Percentiles rank a stretch among this genome's conserved stretches.
These are phyloP conservation scores for Acer yangbiense DNA, from an alignment of 345 rosid species.

Conservation along the genomic window DNA sequence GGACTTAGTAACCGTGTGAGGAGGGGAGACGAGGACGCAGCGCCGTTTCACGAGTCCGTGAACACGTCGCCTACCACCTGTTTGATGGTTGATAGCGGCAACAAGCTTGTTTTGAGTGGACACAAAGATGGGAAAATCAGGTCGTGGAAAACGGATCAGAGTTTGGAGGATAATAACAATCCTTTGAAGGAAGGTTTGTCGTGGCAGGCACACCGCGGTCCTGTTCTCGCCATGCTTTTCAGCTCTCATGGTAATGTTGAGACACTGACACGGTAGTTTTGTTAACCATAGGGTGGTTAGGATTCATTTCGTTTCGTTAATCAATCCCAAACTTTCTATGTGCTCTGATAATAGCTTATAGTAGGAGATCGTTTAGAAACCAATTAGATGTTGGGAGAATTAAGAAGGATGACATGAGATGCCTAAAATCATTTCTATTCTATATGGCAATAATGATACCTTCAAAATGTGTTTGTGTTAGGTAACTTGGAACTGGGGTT, in stretches of 20 bases:
- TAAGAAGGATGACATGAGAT: too few relatives aligned
- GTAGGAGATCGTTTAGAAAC: too few relatives aligned
- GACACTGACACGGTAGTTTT: too few relatives aligned
- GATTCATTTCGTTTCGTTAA: too few relatives aligned
- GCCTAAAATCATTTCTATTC: not conserved
- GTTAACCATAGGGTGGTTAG: too few relatives aligned
- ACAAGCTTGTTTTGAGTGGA: constrained; percentile 85
- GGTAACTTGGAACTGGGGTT: not conserved
- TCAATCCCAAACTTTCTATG: too few relatives aligned
- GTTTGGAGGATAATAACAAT: constrained; percentile 32
- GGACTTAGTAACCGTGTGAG: constrained; percentile 65
- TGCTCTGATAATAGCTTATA: too few relatives aligned
- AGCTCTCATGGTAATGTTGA: constrained; percentile 70
- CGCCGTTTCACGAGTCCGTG: constrained; percentile 87
- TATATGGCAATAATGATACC: not conserved
- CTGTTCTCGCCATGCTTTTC: constrained; percentile 71
- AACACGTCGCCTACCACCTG: constrained; percentile 77
- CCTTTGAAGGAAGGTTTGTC: constrained; percentile 88
- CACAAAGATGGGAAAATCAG: constrained; percentile 94
- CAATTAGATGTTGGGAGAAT: too few relatives aligned
- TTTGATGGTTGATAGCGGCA: constrained; percentile 72
- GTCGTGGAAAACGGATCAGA: constrained; percentile 86
- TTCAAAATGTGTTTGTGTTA: not conserved
- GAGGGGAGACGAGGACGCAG: constrained; percentile 98
- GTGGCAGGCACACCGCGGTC: constrained; percentile 95